Conservation (phyloP, 2,329 filamentous ascomycete species). For the Samsoniella hepiali region DNA sequence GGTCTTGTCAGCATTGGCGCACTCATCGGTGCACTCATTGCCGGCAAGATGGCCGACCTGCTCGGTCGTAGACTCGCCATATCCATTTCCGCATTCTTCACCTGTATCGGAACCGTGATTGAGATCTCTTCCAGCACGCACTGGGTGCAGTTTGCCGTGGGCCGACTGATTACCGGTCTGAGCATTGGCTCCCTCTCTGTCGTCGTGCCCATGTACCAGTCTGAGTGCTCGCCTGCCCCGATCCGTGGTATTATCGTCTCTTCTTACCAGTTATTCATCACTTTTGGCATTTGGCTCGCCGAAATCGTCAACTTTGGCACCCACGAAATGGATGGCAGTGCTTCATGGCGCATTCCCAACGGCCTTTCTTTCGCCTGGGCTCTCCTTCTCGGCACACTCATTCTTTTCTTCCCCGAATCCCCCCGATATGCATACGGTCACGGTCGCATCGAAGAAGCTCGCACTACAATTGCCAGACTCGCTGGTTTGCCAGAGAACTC, state of each 20-base stretch:
- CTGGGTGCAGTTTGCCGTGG: conserved; percentile 65
- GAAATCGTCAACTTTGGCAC: conserved; percentile 63
- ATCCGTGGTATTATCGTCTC: conserved; percentile 62
- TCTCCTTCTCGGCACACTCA: conserved; percentile 46
- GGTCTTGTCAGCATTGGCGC: conserved; percentile 61
- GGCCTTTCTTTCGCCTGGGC: conserved; percentile 56
- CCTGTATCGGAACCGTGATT: conserved; percentile 61
- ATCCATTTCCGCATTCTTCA: conserved; percentile 59
- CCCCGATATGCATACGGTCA: conserved; percentile 50
- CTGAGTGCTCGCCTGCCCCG: conserved; percentile 61
- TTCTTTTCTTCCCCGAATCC: conserved; percentile 53
- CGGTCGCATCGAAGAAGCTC: conserved; percentile 47
- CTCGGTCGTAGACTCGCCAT: conserved; percentile 62
- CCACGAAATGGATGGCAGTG: conserved; percentile 40
- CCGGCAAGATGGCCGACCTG: conserved; percentile 59
- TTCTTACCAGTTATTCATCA: conserved; percentile 67
- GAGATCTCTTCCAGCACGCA: conserved; percentile 53
- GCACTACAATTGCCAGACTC: conserved; percentile 45
- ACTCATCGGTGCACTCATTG: conserved; percentile 53
- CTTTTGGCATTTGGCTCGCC: conserved; percentile 60
- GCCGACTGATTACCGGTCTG: conserved; percentile 62
- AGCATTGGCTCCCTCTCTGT: conserved; percentile 64
- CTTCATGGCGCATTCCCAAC: conserved; percentile 62
- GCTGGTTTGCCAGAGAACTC: conserved; percentile 40
- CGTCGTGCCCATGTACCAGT: conserved; percentile 66